Base-by-base conservation (phyloP, 148 eudicot species). In the Chenopodium album region DNA sequence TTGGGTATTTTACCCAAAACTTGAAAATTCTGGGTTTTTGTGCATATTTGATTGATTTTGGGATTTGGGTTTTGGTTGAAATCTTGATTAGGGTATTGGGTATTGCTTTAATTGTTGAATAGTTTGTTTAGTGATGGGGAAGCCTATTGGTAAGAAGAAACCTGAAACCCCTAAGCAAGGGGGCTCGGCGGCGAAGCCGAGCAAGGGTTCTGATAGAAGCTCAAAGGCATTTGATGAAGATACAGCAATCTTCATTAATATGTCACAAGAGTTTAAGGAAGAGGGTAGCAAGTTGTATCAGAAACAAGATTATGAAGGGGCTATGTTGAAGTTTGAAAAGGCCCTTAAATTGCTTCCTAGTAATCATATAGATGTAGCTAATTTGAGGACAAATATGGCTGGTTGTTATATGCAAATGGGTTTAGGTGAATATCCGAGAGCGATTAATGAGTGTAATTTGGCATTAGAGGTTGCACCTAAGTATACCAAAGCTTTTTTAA, bases 401-500 rank as follows among this genome's bases (percentile, higher is more conserved):
- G 84, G 83, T 70, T 96, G 99, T 78, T 96, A 91, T 86, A 94
- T 96, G 97, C 95, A 92, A 80, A 88, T 96, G 94, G 98, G 99
- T 9, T 31, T 94, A 41, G 94, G 90, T 16, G 97, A 96, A 79
- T 96, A 87, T 76, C 98, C 99, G 1, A 89, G 99, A 71, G 99
- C 99, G 6, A 92, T 96, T 32, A 85, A 84, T 37, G 97, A 96
- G 79, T 96, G 99, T 83, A 96, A 96, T 82, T 85, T 94, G 84
- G 99, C 99, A 11, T 89, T 96, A 64, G 93, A 92, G 80, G 99
- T 96, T 82, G 92, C 98, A n/a, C 99, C 99, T 9, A 96, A 92
- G 90, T 96, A 92, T 81, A 96, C 95, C 85, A 96, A 96, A 85
- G 99, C 94, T 16, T 85, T 96, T 77, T 85, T 96, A 87, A 96